Evolutionary conservation across 2,329 filamentous ascomycete genomes (phyloP).

Genomic region (Stachybotrys echinatus): DNA sequence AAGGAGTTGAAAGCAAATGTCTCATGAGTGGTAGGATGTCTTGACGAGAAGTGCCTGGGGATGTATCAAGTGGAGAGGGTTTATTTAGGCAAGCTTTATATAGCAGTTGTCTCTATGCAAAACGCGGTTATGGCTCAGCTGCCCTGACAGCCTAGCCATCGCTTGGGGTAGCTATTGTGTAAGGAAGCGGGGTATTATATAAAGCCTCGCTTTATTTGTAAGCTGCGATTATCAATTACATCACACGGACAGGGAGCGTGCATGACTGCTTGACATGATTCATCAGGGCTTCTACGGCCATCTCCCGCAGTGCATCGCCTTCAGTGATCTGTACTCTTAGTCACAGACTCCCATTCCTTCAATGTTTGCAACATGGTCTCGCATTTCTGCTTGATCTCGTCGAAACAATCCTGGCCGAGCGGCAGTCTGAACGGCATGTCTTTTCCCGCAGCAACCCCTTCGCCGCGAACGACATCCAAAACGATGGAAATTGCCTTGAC

Average conservation of each 20-base stretch:
- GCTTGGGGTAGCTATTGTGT: no score
- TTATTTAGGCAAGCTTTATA: no score
- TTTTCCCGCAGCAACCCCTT: slow-evolving; percentile 12
- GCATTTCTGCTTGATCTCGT: slow-evolving; percentile 14
- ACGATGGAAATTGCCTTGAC: slow-evolving; percentile 13
- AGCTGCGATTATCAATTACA: not conserved
- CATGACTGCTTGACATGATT: not conserved
- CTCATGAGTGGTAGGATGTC: no score
- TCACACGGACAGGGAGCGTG: not conserved
- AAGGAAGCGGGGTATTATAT: no score
- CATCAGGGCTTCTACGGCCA: not conserved
- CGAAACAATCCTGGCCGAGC: slow-evolving; percentile 17
- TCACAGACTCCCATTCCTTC: no score
- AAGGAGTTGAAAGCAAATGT: no score
- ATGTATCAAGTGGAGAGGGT: no score
- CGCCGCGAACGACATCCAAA: slow-evolving; percentile 16
- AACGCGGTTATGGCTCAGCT: no score
- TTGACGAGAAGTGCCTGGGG: not conserved
- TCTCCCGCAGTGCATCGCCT: not conserved
- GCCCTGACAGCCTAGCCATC: no score
- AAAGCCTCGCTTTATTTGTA: no score
- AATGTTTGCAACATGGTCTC: slow-evolving; percentile 9
- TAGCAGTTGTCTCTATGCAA: no score
- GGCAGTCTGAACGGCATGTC: slow-evolving; percentile 14
- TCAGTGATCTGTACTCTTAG: no score